Evolutionary conservation across 148 eudicot genomes (phyloP).

Genomic region (Cornus florida): DNA sequence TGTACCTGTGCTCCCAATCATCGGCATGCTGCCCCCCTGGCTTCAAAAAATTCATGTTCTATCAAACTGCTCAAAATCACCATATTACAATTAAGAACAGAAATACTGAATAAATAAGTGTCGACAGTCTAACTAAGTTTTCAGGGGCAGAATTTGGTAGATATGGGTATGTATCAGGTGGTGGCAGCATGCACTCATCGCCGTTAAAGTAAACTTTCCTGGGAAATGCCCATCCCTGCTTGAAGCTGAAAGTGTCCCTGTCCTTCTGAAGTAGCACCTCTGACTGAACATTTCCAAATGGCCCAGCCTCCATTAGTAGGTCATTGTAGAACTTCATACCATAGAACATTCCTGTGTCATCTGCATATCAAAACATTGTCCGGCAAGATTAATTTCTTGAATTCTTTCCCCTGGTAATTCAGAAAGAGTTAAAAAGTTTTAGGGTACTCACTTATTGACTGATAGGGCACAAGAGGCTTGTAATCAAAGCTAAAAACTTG

Average conservation of each 20-base stretch:
- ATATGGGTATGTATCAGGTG: conserved; percentile 67
- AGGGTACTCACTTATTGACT: conserved; percentile 65
- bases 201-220: conserved; percentile 85
- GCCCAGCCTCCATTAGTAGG: conserved; percentile 76
- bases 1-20: conserved; percentile 16
- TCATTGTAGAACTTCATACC: conserved; percentile 82
- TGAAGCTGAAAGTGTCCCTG: conserved; percentile 57
- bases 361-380: conserved; percentile 36
- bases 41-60: conserved; percentile 19
- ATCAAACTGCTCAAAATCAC: conserved; percentile 11
- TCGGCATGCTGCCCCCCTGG: background rate
- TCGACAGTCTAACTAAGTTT: conserved; percentile 14
- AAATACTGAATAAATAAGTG: conserved; percentile 15
- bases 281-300: conserved; percentile 70
- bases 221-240: conserved; percentile 88
- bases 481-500: conserved; percentile 91
- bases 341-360: conserved; percentile 88
- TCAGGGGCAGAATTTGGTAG: conserved; percentile 53
- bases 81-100: conserved; percentile 16
- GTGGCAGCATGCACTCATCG: conserved; percentile 76
- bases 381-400: background rate
- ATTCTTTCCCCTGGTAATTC: background rate
- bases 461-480: conserved; percentile 77
- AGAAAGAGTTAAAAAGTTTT: background rate
- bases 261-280: conserved; percentile 78